A percentile compares a stretch with the other conserved stretches of the same genome.
phyloP scores from a whole-genome alignment of 306 rosid species.

The Cucurbita ficifolia region DNA sequence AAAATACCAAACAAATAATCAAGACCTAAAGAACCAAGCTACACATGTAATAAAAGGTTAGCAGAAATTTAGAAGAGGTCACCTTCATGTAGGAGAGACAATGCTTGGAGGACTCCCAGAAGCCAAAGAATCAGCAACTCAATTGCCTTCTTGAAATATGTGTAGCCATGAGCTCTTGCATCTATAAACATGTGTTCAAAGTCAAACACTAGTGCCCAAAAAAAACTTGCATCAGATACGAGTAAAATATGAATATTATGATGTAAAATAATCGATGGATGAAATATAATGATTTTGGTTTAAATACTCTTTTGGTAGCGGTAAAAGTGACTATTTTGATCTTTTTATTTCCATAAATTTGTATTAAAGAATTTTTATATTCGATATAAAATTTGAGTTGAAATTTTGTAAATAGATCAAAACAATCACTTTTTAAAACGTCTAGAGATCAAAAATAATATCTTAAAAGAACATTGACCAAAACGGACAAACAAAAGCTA shows the following conservation, averaged over 20 bases:
- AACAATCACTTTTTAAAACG: too few relatives aligned
- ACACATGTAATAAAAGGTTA: not conserved
- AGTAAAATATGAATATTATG: not conserved
- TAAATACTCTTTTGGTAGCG: too few relatives aligned
- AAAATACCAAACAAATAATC: not conserved
- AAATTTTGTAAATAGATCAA: not conserved
- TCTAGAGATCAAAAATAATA: too few relatives aligned
- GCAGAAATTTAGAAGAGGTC: not conserved
- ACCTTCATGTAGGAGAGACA: not conserved
- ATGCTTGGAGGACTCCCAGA: not conserved
- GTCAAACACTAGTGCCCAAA: not conserved
- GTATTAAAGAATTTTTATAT: too few relatives aligned
- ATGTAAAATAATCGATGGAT: not conserved
- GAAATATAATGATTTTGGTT: not conserved
- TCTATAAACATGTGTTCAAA: not conserved
- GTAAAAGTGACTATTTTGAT: too few relatives aligned
- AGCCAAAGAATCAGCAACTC: too few relatives aligned
- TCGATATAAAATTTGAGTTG: not conserved
- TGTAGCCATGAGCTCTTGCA: not conserved
- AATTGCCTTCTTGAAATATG: not conserved
- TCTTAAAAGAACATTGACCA: not conserved
- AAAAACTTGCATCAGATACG: not conserved
- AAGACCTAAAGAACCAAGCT: not conserved
- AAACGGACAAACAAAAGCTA: too few relatives aligned
- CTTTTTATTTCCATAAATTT: too few relatives aligned